Conservation (phyloP, 208 protist genomes). For the Trypanosoma grayi region DNA sequence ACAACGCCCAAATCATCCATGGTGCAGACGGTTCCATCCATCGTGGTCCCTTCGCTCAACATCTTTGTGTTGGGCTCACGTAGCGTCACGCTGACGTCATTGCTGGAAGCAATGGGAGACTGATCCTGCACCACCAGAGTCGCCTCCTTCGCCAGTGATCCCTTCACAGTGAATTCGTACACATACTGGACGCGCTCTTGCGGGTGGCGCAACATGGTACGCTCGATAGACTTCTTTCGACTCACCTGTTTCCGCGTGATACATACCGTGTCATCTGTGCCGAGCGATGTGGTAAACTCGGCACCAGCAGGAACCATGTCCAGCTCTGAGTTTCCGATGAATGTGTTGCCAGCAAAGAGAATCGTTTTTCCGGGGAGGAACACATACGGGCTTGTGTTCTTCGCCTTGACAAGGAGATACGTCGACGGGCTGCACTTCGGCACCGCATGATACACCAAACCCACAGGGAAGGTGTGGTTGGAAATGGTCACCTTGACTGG, state of each 20-base stretch:
- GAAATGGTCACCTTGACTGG: slow-evolving; percentile 43
- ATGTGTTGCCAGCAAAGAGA: slow-evolving; percentile 47
- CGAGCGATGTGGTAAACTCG: slow-evolving; percentile 48
- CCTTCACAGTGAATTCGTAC: slow-evolving; percentile 27
- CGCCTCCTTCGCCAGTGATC: slow-evolving; percentile 14
- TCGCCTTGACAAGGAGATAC: slow-evolving; percentile 38
- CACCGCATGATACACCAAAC: slow-evolving; percentile 35
- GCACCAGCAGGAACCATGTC: slow-evolving; percentile 35
- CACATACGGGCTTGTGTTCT: slow-evolving; percentile 43
- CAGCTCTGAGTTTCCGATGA: slow-evolving; percentile 43
- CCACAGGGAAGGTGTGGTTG: slow-evolving; percentile 29
- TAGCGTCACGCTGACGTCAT: slow-evolving; percentile 35
- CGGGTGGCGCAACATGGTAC: slow-evolving; percentile 2
- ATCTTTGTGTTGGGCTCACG: slow-evolving; percentile 13
- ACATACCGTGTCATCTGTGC: slow-evolving; percentile 38
- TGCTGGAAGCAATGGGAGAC: slow-evolving; percentile 41
- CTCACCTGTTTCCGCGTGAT: slow-evolving; percentile 28
- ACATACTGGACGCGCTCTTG: slow-evolving; percentile 7
- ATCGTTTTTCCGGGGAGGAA: slow-evolving; percentile 48
- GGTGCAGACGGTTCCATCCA: slow-evolving; percentile 17
- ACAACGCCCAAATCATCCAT: slow-evolving; percentile 43
- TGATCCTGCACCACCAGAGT: slow-evolving; percentile 54
- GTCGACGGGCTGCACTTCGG: slow-evolving; percentile 34
- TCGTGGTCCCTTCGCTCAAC: slow-evolving; percentile 10
- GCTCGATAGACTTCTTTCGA: slow-evolving; percentile 4